Base-by-base conservation (phyloP, 2,329 filamentous ascomycete species). In the Bipolaris victoriae region DNA sequence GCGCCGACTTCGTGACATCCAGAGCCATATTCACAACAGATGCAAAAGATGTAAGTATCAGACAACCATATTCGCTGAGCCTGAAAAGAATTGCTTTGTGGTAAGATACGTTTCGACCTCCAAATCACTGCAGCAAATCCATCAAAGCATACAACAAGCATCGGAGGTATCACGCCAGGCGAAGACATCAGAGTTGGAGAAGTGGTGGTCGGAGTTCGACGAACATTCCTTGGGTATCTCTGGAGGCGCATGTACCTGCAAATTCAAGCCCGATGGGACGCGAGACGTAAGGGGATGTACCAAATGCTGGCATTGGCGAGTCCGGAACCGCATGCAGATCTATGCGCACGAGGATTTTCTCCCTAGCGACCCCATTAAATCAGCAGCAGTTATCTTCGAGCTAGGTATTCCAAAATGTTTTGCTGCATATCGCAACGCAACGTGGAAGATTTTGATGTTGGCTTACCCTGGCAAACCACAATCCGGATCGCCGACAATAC, bases 361-460 rank as follows among this genome's bases (percentile, higher is more conserved):
- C 1, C 83, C 84, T 1, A 26, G 46, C 0, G 49, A 76, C 3
- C 5, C 51, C 0, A 49, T 64, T 2, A 58, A 77, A 24, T 72
- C 71, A 26, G 76, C 78, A 16, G 72, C 72, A 0, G 69, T 83
- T 0, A 57, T 86, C 1, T 84, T 86, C 47, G 84, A 87, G 60
- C 72, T 86, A 2, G 52, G 48, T 1, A 70, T 76, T 20, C 84
- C 84, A 0, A 43, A 53, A 1, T 72, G 68, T 11, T 76, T 85
- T 15, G 67, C 70, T 2, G 67, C 69, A 1, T 87, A 85, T 68
- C 78, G 85, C 6, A 76, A 83, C 50, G 70, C 75, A 5, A 84
- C 81, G 0, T 86, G 81, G 81, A 69, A 58, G 13, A 77, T 85
- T 3, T 55, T 83, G 7, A 74, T 64, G 9, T 56, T 83, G 13